Evolutionary conservation across 805 yeast genomes (phyloP).

Genomic region (Isabelozyma rhagii): DNA sequence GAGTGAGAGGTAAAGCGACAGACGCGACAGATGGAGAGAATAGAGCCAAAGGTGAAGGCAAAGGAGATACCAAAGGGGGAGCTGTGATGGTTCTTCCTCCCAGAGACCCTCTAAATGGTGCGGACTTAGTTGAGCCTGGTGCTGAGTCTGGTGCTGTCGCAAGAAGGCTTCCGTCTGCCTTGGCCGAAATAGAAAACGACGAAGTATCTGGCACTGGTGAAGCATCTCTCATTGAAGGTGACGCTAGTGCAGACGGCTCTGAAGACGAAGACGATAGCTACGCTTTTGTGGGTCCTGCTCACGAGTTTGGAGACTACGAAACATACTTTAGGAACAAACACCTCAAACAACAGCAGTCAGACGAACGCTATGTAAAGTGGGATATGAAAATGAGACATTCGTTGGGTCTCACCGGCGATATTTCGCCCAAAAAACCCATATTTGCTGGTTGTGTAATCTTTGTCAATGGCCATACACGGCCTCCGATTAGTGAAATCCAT

Average conservation of each 20-base stretch:
- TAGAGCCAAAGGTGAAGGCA: not conserved
- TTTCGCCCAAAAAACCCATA: conserved; percentile 28
- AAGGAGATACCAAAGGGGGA: no score
- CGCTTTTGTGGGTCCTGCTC: conserved; percentile 26
- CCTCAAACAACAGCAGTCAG: conserved; percentile 58
- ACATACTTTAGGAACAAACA: conserved; percentile 62
- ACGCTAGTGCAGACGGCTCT: conserved; percentile 1
- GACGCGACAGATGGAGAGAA: not conserved
- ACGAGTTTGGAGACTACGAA: conserved; percentile 64
- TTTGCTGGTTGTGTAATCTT: conserved; percentile 65
- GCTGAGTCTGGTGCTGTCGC: not conserved
- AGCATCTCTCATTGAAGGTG: conserved; percentile 8
- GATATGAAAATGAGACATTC: conserved; percentile 34
- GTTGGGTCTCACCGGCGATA: conserved; percentile 11
- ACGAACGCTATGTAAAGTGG: conserved; percentile 49
- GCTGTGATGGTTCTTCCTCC: no score
- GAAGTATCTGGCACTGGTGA: conserved; percentile 10
- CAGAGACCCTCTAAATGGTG: not conserved
- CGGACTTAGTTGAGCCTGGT: not conserved
- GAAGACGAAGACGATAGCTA: conserved; percentile 17
- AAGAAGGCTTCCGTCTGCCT: not conserved
- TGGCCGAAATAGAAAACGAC: conserved; percentile 3
- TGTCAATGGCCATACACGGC: conserved; percentile 88
- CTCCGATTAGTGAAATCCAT: conserved; percentile 72
- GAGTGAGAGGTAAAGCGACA: no score